Base-by-base conservation (phyloP, 2,329 filamentous ascomycete species). In the Botrytis aclada region DNA sequence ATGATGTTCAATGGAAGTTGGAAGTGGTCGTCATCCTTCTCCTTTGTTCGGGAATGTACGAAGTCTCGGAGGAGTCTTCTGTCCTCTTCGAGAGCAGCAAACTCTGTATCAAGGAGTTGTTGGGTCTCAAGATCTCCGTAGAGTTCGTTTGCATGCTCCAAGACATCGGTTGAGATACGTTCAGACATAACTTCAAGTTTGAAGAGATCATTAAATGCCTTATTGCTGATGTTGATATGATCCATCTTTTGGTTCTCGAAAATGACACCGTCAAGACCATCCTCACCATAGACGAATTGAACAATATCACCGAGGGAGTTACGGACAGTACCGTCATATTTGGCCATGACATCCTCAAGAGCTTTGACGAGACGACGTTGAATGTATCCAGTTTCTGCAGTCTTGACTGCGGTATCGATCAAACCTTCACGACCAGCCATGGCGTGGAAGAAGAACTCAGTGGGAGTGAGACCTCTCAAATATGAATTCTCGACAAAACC, bases 371-470 rank as follows among this genome's bases (percentile, higher is more conserved):
- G 88, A 86, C 97, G 94, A 84, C 96, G 93, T 84, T 99, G 97
- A 77, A 99, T 99, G 82, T 99, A 99, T 84, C 96, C 96, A 73
- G 97, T 99, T 83, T 99, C 97, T 32, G 96, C 96, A 77, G 96
- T 99, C 88, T 99, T 99, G 84, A 99, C 97, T 77, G 96, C 96
- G 70, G 96, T 99, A 88, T 99, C 96, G 79, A 99, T 99, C 72
- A 99, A 88, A 97, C 96, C 96, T 84, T 99, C 96, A 86, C 96
- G 91, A 94, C 96, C 96, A 87, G 96, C 96, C 96, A 99, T 99
- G 81, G 96, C 96, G 88, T 99, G 96, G 88, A 99, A 99, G 86
- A 98, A 99, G 85, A 99, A 99, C 79, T 99, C 96, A 0, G 93
- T 92, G 0, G 96, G 96, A 0, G 97, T 99, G 74, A 99, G 85